phyloP scores from a whole-genome alignment of 495 filamentous ascomycete species.

The Neurospora africana region DNA sequence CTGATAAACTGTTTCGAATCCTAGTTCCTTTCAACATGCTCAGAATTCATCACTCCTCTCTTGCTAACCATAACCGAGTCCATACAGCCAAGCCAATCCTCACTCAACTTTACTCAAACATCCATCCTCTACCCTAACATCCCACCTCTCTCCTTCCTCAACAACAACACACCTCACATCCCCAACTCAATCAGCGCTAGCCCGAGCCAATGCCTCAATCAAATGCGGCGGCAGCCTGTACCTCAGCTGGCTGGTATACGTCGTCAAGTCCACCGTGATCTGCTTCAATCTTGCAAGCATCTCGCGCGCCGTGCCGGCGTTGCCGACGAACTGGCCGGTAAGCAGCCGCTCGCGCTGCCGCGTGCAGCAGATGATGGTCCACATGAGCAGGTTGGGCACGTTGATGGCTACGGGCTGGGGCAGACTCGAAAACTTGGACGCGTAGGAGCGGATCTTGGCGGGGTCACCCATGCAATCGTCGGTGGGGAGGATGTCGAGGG shows the following conservation, averaged over 20 bases:
- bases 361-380: slow-evolving; percentile 79
- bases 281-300: slow-evolving; percentile 62
- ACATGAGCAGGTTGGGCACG: slow-evolving; percentile 79
- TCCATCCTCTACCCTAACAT: background rate
- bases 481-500: slow-evolving; percentile 60
- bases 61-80: background rate
- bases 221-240: slow-evolving; percentile 66
- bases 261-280: slow-evolving; percentile 76
- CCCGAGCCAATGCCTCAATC: slow-evolving; percentile 71
- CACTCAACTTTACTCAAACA: background rate
- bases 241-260: slow-evolving; percentile 88
- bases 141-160: background rate
- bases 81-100: background rate
- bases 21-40: background rate
- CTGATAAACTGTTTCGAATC: background rate
- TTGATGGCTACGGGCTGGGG: slow-evolving; percentile 72
- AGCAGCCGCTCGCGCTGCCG: slow-evolving; percentile 58
- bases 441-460: slow-evolving; percentile 58
- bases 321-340: slow-evolving; percentile 56
- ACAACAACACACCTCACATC: background rate
- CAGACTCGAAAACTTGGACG: slow-evolving; percentile 64
- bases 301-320: slow-evolving; percentile 52
- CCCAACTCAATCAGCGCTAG: slow-evolving; percentile 50
- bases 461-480: slow-evolving; percentile 60
- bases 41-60: background rate